These are phyloP conservation scores for Cytospora leucostoma DNA, from an alignment of 2,329 filamentous ascomycete genomes.

Conservation along the genomic window DNA sequence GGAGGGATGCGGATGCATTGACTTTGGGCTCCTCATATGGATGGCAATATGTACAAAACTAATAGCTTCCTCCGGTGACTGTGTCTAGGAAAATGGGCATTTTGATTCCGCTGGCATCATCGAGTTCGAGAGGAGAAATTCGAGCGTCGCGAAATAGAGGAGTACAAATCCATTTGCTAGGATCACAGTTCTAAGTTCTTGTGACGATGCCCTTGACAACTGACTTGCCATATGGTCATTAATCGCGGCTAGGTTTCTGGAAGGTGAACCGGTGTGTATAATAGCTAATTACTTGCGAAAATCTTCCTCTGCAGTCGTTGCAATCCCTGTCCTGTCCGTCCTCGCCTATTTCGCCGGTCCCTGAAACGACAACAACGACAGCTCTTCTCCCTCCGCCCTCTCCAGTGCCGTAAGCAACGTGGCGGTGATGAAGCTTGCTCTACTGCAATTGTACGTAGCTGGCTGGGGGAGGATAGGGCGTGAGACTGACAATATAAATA, in stretches of 20 bases:
- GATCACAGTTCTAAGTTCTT: neutral
- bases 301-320: constrained; percentile 6
- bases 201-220: neutral
- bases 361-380: neutral
- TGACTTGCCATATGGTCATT: neutral
- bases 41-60: too few species aligned
- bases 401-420: neutral
- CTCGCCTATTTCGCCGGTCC: constrained; percentile 11
- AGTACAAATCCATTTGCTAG: neutral
- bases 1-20: too few species aligned
- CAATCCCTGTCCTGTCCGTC: neutral
- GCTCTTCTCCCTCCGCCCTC: constrained; percentile 4
- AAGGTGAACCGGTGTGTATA: constrained; percentile 21
- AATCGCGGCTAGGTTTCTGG: neutral
- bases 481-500: constrained; percentile 12
- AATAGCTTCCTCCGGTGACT: too few species aligned
- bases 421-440: neutral
- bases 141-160: neutral
- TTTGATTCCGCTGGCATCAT: too few species aligned
- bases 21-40: too few species aligned
- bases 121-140: too few species aligned
- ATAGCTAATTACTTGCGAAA: constrained; percentile 17
- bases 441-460: constrained; percentile 7
- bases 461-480: neutral
- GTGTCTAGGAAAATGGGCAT: too few species aligned